Conservation (phyloP, 192 early-diverging fungal species). For the Coemansia sp. region DNA sequence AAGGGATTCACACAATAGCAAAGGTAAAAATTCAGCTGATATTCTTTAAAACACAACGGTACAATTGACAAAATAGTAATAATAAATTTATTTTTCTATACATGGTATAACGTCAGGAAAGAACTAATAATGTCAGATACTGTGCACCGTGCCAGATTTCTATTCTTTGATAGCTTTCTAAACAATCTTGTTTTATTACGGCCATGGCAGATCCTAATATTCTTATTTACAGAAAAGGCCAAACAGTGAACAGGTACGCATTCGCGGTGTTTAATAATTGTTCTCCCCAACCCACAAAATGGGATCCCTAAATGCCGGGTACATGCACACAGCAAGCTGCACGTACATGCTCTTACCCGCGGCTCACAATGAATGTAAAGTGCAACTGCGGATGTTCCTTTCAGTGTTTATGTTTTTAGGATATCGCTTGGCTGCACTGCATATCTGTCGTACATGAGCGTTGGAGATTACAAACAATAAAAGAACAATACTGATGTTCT, state of each 20-base stretch:
- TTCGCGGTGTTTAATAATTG: neutral
- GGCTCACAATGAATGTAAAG: neutral
- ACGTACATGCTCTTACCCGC: neutral
- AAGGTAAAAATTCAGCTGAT: neutral
- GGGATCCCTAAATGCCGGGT: neutral
- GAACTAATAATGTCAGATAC: neutral
- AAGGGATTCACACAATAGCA: neutral
- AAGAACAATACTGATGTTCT: too few relatives aligned
- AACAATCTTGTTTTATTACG: too few relatives aligned
- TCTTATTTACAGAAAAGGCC: neutral
- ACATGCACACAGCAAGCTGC: neutral
- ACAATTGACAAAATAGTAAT: neutral
- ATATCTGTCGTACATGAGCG: neutral
- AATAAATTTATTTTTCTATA: neutral
- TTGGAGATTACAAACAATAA: too few relatives aligned
- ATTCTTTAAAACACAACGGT: neutral
- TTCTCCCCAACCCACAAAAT: neutral
- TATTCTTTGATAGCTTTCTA: too few relatives aligned
- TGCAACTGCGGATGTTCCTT: neutral
- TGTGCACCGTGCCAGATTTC: neutral
- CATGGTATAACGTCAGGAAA: neutral
- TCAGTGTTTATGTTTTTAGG: neutral
- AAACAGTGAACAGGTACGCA: neutral
- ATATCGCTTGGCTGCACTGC: neutral
- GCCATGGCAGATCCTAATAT: neutral